These are phyloP conservation scores for Yarrowia deformans DNA, from an alignment of 805 yeast genomes.

Conservation along the genomic window DNA sequence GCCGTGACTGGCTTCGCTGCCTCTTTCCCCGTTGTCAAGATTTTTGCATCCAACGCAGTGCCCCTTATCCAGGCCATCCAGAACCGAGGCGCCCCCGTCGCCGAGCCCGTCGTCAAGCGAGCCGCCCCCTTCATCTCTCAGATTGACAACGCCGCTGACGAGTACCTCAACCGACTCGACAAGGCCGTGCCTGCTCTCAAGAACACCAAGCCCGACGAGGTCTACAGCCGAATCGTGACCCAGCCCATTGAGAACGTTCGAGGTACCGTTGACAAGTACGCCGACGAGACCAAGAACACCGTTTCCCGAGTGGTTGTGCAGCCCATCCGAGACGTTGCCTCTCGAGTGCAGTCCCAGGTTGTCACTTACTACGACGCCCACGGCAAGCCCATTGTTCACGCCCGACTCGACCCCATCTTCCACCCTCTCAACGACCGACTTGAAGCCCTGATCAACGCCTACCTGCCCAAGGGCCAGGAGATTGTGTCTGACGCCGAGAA, in stretches of 20 bases:
- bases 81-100: conserved; percentile 47
- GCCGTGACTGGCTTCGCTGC: conserved; percentile 65
- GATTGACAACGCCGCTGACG: conserved; percentile 63
- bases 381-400: conserved; percentile 68
- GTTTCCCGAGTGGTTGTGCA: conserved; percentile 59
- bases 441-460: conserved; percentile 55
- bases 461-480: conserved; percentile 56
- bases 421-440: conserved; percentile 66
- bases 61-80: conserved; percentile 59
- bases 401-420: conserved; percentile 68
- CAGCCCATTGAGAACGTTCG: conserved; percentile 52
- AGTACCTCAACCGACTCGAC: conserved; percentile 65
- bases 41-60: conserved; percentile 66
- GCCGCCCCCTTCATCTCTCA: conserved; percentile 57
- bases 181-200: conserved; percentile 63
- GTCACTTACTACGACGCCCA: conserved; percentile 61
- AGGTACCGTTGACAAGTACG: conserved; percentile 50
- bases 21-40: conserved; percentile 64
- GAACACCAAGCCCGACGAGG: conserved; percentile 62
- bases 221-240: conserved; percentile 53
- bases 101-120: conserved; percentile 51
- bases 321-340: conserved; percentile 53
- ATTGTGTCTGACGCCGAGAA: conserved; percentile 56
- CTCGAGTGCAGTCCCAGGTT: conserved; percentile 60
- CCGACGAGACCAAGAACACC: conserved; percentile 46